Conservation (phyloP, 2,329 filamentous ascomycete genomes). For the Elsinoe perseae region DNA sequence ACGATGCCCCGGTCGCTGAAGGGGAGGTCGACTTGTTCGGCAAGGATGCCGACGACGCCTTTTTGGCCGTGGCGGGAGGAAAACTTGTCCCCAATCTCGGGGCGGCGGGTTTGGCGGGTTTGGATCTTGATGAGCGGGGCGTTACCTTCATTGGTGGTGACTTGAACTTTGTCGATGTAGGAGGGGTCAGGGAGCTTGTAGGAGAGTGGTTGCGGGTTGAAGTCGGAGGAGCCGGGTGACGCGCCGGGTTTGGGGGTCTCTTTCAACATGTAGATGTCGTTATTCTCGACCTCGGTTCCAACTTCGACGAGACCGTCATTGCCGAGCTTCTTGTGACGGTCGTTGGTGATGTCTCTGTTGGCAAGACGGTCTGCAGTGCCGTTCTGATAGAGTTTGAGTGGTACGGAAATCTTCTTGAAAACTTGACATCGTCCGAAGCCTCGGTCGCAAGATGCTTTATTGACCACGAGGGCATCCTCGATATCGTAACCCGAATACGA, state of each 20-base stretch:
- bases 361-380: slow-evolving; percentile 57
- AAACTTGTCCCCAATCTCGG: slow-evolving; percentile 96
- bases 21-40: slow-evolving; percentile 92
- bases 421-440: slow-evolving; percentile 96
- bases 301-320: slow-evolving; percentile 84
- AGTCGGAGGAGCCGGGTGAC: slow-evolving; percentile 43
- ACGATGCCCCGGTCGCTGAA: slow-evolving; percentile 84
- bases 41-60: slow-evolving; percentile 93
- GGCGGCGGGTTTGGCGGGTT: slow-evolving; percentile 88
- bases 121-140: slow-evolving; percentile 86
- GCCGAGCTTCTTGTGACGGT: slow-evolving; percentile 62
- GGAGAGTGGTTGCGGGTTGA: slow-evolving; percentile 19
- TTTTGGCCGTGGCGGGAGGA: slow-evolving; percentile 98
- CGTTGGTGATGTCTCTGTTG: slow-evolving; percentile 45
- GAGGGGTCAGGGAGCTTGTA: slow-evolving; percentile 67
- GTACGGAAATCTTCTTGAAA: slow-evolving; percentile 86
- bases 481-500: slow-evolving; percentile 99
- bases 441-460: slow-evolving; percentile 90
- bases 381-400: slow-evolving; percentile 83
- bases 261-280: slow-evolving; percentile 87
- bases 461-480: slow-evolving; percentile 91
- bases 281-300: slow-evolving; percentile 66
- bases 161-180: slow-evolving; percentile 94
- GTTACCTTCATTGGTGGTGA: slow-evolving; percentile 81
- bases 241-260: slow-evolving; percentile 56